Evolutionary conservation across 2,329 filamentous ascomycete species (phyloP).

Genomic region (Fusarium illudens): DNA sequence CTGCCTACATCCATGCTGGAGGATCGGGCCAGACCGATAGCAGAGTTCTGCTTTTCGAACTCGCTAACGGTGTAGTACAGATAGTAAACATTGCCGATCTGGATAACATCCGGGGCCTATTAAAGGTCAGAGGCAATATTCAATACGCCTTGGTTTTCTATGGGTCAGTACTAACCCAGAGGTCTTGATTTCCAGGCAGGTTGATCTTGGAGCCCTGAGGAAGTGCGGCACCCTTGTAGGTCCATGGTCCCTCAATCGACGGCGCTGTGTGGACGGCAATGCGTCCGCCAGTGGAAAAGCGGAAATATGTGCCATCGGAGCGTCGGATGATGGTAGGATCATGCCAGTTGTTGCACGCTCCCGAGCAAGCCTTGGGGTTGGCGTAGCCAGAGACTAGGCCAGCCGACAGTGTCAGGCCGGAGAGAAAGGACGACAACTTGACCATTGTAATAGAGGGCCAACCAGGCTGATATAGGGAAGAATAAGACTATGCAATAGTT

Average conservation of each 20-base stretch:
- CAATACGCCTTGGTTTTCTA: too few relatives aligned
- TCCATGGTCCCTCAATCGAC: constrained; percentile 53
- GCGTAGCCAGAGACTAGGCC: constrained; percentile 16
- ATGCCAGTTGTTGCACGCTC: constrained; percentile 48
- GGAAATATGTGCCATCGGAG: constrained; percentile 53
- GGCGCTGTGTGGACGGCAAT: constrained; percentile 51
- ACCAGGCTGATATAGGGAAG: background rate
- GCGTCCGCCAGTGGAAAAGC: constrained; percentile 53
- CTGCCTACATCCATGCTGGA: constrained; percentile 59
- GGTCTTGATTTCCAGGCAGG: constrained; percentile 51
- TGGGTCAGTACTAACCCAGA: constrained; percentile 50
- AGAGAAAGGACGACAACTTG: constrained; percentile 11
- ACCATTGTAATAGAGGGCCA: constrained; percentile 1
- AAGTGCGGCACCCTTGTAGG: constrained; percentile 50
- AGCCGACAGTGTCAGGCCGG: constrained; percentile 4
- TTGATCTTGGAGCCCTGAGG: constrained; percentile 50
- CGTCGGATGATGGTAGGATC: constrained; percentile 52
- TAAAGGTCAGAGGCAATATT: background rate
- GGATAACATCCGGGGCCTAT: constrained; percentile 29
- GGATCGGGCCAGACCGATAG: constrained; percentile 64
- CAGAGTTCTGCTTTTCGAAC: constrained; percentile 68
- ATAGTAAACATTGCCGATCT: constrained; percentile 66
- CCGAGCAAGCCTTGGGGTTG: constrained; percentile 50
- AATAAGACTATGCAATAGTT: background rate
- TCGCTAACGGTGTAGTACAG: constrained; percentile 73